Conservation (phyloP, 768 basidiomycete species). For the Termitomyces eurrhizus region DNA sequence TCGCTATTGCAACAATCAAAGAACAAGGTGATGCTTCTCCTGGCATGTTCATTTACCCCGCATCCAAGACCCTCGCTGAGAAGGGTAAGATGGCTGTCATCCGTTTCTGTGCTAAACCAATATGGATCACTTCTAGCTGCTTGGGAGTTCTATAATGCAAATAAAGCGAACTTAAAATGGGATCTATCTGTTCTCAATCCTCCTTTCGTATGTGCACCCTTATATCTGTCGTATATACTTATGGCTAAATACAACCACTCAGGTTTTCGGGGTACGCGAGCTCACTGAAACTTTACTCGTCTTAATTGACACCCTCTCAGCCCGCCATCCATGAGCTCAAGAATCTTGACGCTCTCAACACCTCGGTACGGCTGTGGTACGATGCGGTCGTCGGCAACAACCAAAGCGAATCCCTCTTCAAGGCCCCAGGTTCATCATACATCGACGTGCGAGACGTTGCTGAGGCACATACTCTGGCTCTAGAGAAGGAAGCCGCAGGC, state of each 20-base stretch:
- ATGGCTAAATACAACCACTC: background rate
- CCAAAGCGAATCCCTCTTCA: constrained; percentile 19
- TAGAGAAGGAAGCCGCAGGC: constrained; percentile 43
- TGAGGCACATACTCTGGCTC: constrained; percentile 44
- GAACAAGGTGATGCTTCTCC: constrained; percentile 45
- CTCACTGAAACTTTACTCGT: background rate
- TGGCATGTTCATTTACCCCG: constrained; percentile 42
- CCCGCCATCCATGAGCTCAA: constrained; percentile 35
- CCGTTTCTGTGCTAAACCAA: background rate
- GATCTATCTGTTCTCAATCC: constrained; percentile 53
- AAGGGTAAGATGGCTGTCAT: constrained; percentile 28
- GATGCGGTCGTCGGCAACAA: constrained; percentile 23
- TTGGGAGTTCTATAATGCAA: constrained; percentile 35
- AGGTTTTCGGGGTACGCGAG: constrained; percentile 29
- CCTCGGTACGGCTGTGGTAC: constrained; percentile 31
- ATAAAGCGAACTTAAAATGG: constrained; percentile 40
- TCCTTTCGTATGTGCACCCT: constrained; percentile 33
- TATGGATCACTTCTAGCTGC: constrained; percentile 27
- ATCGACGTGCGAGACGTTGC: constrained; percentile 49
- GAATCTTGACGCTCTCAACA: constrained; percentile 28
- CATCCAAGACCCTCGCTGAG: constrained; percentile 61
- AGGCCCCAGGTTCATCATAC: constrained; percentile 22
- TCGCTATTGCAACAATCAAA: constrained; percentile 40
- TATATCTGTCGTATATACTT: background rate
- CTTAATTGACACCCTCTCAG: constrained; percentile 16